Evolutionary conservation across 305 asterid species (phyloP), one percentile per base, ranked within the genome.

Genomic region (Coffea humblotiana): DNA sequence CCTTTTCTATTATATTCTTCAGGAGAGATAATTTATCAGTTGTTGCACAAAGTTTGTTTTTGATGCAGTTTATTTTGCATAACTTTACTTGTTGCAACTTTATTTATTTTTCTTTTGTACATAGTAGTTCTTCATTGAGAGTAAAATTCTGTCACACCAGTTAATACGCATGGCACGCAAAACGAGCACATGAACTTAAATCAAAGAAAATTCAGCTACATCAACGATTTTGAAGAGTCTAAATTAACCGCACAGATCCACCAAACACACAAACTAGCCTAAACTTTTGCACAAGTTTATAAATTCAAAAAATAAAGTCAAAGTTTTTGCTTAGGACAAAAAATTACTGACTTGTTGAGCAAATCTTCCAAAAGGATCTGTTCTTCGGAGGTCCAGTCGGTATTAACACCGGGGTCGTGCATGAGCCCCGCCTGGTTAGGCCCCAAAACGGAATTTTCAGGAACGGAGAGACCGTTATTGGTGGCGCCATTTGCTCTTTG

Each of bases 341-440:
- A 40, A 71, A 11, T 21, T n/a, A 77, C 86, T 52, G 23, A 87
- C 91, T 84, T 86, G 73, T 47, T 64, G n/a, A 89, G 91, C 63
- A 89, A 87, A 13, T 84, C 89, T 65, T 89, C 89, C 83, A 89
- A 75, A 10, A 78, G 64, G 19, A 88, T 84, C 77, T 88, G 90
- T 63, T 88, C 87, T 8, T 82, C 88, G 8, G 83, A 67, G 1
- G 89, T 77, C 92, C 88, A 90, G 18, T 78, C 82, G 23, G 78
- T 64, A 48, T 88, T 74, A 29, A 86, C 72, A 64, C 86, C 85
- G 4, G 86, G 79, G 78, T 73, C 77, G 75, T 83, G 84, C 25
- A 83, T 80, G 75, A 89, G 84, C 68, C 84, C 82, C 67, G 85
- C 79, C 77, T 83, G 84, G 60, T 87, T 86, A 35, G 88, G 82